These are phyloP conservation scores for Cystoisospora suis DNA, from an alignment of 169 alveolate species.

Conservation along the genomic window DNA sequence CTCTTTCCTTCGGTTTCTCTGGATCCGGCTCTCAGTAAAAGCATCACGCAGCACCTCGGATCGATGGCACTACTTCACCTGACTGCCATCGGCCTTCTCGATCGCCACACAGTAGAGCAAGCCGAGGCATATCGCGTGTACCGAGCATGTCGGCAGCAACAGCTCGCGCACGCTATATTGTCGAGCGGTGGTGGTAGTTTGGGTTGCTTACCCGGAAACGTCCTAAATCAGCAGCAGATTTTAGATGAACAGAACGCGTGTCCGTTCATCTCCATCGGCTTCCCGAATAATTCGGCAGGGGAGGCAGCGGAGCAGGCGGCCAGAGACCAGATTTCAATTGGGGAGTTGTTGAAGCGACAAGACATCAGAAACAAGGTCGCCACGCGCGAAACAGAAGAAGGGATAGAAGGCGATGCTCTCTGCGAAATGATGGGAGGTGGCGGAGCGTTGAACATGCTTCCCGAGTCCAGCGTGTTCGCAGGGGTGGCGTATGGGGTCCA, in stretches of 20 bases:
- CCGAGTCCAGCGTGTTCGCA: background rate
- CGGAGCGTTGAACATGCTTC: background rate
- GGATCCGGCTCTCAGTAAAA: background rate
- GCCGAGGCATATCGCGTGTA: conserved; percentile 15
- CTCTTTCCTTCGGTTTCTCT: background rate
- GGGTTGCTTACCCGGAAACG: background rate
- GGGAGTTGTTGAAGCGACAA: background rate
- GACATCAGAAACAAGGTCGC: background rate
- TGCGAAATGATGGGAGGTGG: background rate
- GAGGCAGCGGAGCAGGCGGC: no score
- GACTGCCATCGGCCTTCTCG: conserved; percentile 29
- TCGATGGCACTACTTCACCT: conserved; percentile 17
- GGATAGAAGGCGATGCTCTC: background rate
- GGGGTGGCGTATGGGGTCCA: conserved; percentile 28
- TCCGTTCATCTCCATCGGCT: background rate
- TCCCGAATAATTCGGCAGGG: background rate
- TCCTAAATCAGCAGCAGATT: background rate
- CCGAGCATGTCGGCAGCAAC: conserved; percentile 8
- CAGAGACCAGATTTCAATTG: background rate
- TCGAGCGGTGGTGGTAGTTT: background rate
- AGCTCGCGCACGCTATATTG: background rate
- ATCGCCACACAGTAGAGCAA: conserved; percentile 15
- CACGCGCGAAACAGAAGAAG: background rate
- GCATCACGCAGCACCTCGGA: background rate
- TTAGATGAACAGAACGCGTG: background rate